phyloP scores from a whole-genome alignment of 768 basidiomycete genomes.

The Tylopilus vinaceipallidus region DNA sequence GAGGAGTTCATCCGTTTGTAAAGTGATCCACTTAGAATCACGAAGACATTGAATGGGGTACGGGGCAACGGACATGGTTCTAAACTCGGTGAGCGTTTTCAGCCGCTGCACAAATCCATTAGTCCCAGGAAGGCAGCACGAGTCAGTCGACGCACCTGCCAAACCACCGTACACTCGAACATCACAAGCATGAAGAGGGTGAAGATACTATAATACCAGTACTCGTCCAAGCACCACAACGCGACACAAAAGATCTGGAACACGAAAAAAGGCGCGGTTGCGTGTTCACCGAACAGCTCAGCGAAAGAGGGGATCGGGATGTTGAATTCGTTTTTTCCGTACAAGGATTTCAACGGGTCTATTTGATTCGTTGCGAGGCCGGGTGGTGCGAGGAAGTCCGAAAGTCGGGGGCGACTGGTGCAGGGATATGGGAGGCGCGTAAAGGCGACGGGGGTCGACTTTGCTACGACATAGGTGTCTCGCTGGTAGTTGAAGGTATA shows the following conservation, averaged over 20 bases:
- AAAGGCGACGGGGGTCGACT: slow-evolving; percentile 61
- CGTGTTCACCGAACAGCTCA: slow-evolving; percentile 92
- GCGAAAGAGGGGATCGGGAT: slow-evolving; percentile 95
- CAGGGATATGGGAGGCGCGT: slow-evolving; percentile 86
- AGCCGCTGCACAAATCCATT: slow-evolving; percentile 66
- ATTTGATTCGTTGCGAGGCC: slow-evolving; percentile 52
- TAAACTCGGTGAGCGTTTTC: slow-evolving; percentile 88
- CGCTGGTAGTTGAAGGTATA: slow-evolving; percentile 94
- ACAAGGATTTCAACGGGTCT: slow-evolving; percentile 57
- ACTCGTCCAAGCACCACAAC: slow-evolving; percentile 96
- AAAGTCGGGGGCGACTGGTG: slow-evolving; percentile 63
- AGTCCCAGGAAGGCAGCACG: not conserved
- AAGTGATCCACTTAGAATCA: slow-evolving; percentile 71
- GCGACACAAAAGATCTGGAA: slow-evolving; percentile 99
- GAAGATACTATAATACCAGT: slow-evolving; percentile 98
- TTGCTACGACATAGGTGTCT: slow-evolving; percentile 81
- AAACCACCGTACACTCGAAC: slow-evolving; percentile 98
- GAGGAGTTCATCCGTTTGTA: slow-evolving; percentile 84
- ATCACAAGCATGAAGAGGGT: slow-evolving; percentile 98
- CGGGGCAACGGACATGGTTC: slow-evolving; percentile 93
- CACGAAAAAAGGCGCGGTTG: slow-evolving; percentile 98
- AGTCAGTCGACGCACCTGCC: slow-evolving; percentile 65
- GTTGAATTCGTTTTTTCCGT: slow-evolving; percentile 93
- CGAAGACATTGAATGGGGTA: slow-evolving; percentile 84
- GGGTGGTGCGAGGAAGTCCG: slow-evolving; percentile 58